These are phyloP conservation scores for Citrus inodora DNA, from an alignment of 345 rosid genomes.

Conservation along the genomic window DNA sequence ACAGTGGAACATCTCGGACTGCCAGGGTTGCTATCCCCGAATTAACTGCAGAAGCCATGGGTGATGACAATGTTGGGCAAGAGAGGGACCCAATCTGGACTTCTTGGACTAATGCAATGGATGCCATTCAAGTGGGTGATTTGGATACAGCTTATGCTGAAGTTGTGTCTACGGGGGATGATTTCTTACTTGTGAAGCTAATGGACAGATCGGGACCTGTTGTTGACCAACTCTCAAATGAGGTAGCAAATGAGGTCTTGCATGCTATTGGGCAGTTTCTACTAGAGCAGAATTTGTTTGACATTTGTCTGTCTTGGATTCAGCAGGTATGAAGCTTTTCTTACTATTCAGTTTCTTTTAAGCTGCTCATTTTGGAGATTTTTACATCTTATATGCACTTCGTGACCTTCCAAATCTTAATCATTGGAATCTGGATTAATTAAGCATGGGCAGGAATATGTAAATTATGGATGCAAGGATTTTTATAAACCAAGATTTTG, in stretches of 20 bases:
- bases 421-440: not conserved
- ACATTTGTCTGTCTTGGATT: slow-evolving; percentile 90
- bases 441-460: not conserved
- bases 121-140: slow-evolving; percentile 86
- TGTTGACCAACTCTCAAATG: slow-evolving; percentile 80
- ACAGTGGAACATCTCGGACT: slow-evolving; percentile 53
- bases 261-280: slow-evolving; percentile 75
- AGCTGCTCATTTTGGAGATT: slow-evolving; percentile 3
- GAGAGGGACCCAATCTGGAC: slow-evolving; percentile 83
- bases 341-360: not conserved
- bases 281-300: slow-evolving; percentile 72
- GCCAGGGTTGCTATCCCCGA: slow-evolving; percentile 72
- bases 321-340: slow-evolving; percentile 63
- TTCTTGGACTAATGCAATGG: slow-evolving; percentile 94
- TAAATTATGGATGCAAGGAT: not conserved
- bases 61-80: slow-evolving; percentile 61
- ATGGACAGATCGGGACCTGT: slow-evolving; percentile 94
- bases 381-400: not conserved
- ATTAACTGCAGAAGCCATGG: slow-evolving; percentile 76
- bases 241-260: slow-evolving; percentile 70
- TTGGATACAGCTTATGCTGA: slow-evolving; percentile 87
- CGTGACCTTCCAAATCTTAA: not conserved
- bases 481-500: not conserved
- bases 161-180: slow-evolving; percentile 74
- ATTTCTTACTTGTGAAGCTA: slow-evolving; percentile 84